These are phyloP conservation scores for Croton laevigatus DNA, from an alignment of 441 rosid species.

Conservation along the genomic window DNA sequence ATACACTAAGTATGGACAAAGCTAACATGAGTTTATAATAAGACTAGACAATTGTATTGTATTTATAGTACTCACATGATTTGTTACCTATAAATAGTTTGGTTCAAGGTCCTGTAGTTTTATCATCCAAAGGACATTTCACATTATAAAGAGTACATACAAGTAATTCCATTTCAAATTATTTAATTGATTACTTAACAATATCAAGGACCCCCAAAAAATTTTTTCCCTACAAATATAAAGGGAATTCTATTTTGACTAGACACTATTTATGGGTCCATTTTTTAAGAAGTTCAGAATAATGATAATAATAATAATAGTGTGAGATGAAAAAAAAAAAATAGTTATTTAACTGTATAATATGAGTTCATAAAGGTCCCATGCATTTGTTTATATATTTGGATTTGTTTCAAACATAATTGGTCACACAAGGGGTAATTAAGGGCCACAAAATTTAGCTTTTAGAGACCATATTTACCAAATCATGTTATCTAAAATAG, in stretches of 20 bases:
- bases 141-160: too few relatives aligned
- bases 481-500: background rate
- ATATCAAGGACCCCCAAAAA: background rate
- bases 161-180: background rate
- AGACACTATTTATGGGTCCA: slow-evolving; percentile 9
- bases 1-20: too few relatives aligned
- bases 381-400: background rate
- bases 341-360: slow-evolving; percentile 5
- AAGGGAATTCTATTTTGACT: background rate
- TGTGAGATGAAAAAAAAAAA: background rate
- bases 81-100: too few relatives aligned
- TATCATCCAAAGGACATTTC: background rate
- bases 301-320: background rate
- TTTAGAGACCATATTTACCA: background rate
- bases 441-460: background rate
- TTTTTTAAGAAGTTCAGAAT: background rate
- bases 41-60: too few relatives aligned
- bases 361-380: slow-evolving; percentile 14
- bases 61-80: too few relatives aligned
- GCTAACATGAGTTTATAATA: too few relatives aligned
- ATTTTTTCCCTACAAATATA: background rate
- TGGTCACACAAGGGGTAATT: background rate
- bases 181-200: background rate
- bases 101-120: too few relatives aligned
- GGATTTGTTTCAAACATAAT: background rate